Conservation (phyloP, 148 eudicot species). For the Chenopodium suecicum region DNA sequence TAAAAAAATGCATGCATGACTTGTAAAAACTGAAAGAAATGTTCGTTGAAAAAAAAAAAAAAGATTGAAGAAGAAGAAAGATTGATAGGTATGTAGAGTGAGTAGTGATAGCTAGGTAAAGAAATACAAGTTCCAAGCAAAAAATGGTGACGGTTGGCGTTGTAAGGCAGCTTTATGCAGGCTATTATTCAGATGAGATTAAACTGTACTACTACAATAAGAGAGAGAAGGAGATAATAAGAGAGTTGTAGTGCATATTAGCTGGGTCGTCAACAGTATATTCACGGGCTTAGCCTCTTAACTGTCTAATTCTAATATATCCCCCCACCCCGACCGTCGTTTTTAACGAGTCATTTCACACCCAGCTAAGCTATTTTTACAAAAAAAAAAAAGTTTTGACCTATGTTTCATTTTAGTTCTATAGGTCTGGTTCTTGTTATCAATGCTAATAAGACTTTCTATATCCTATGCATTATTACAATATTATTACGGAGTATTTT, state of each 20-base stretch:
- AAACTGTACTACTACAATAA: not conserved
- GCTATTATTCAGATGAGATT: not conserved
- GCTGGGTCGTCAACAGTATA: not conserved
- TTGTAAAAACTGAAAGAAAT: not conserved
- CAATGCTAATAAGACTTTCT: not conserved
- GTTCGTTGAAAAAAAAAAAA: too few species aligned
- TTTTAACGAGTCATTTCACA: slow-evolving; percentile 27
- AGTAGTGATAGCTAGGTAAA: not conserved
- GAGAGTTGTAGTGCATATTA: not conserved
- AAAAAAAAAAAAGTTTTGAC: not conserved
- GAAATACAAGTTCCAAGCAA: slow-evolving; percentile 28
- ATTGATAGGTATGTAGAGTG: not conserved
- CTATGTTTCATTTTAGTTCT: not conserved
- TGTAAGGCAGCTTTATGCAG: slow-evolving; percentile 26
- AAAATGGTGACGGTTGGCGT: slow-evolving; percentile 26
- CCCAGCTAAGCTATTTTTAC: slow-evolving; percentile 7
- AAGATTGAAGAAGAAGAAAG: not conserved
- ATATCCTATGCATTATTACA: not conserved
- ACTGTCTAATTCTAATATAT: slow-evolving; percentile 14
- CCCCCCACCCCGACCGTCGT: slow-evolving; percentile 17
- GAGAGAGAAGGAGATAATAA: too few species aligned
- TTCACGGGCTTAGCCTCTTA: slow-evolving; percentile 19
- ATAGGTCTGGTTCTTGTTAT: not conserved
- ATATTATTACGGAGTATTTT: too few species aligned
- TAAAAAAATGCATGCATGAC: not conserved